Evolutionary conservation across 768 basidiomycete species (phyloP).

Genomic region (Tylopilus sp.): DNA sequence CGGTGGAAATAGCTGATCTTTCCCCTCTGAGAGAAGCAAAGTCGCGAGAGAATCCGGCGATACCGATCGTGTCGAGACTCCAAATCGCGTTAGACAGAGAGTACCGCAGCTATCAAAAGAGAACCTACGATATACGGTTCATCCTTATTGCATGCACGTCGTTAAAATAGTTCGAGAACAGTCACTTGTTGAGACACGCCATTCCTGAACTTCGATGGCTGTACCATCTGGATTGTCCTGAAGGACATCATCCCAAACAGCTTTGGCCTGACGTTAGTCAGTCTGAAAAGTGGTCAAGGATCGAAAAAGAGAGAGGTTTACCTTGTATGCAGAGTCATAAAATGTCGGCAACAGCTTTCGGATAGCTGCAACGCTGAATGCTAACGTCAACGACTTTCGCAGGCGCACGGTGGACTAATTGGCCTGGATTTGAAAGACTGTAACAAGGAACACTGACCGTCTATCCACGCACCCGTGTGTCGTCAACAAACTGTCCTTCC

Average conservation of each 20-base stretch:
- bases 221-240: constrained; percentile 26
- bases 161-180: background rate
- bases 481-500: constrained; percentile 12
- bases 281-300: background rate
- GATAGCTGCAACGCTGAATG: constrained; percentile 39
- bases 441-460: constrained; percentile 1
- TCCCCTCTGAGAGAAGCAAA: constrained; percentile 41
- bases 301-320: constrained; percentile 5
- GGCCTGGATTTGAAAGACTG: background rate
- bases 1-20: constrained; percentile 1
- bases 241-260: constrained; percentile 28
- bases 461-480: constrained; percentile 17
- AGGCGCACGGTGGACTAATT: constrained; percentile 17
- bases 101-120: background rate
- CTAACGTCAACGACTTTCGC: constrained; percentile 36
- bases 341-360: constrained; percentile 33
- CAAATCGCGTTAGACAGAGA: background rate
- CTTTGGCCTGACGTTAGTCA: constrained; percentile 24
- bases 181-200: constrained; percentile 25
- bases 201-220: constrained; percentile 46
- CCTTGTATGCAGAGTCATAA: constrained; percentile 41
- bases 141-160: constrained; percentile 29
- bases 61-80: constrained; percentile 42
- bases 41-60: constrained; percentile 45
- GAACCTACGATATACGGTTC: constrained; percentile 42